These are phyloP conservation scores for Sporisorium exsertum DNA, from an alignment of 1,284 basidiomycete species.

Conservation along the genomic window DNA sequence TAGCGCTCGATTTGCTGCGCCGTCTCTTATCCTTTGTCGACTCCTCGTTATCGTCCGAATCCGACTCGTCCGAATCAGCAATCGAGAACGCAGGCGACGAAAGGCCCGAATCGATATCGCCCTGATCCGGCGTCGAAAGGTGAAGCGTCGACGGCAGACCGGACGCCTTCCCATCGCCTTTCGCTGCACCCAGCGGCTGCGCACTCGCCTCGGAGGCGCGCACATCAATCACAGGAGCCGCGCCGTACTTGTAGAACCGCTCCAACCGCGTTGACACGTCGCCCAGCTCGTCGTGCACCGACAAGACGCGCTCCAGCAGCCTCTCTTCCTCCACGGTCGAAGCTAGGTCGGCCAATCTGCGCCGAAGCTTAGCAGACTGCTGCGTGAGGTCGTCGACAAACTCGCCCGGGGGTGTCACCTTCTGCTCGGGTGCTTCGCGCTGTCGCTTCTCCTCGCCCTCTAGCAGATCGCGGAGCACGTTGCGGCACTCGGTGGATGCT, in stretches of 20 bases:
- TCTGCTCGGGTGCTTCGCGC: constrained; percentile 38
- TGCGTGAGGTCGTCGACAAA: constrained; percentile 52
- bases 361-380: constrained; percentile 44
- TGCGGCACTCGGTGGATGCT: constrained; percentile 42
- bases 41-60: constrained; percentile 14
- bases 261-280: constrained; percentile 42
- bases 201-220: not conserved
- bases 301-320: constrained; percentile 30
- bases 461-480: constrained; percentile 49
- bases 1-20: not conserved
- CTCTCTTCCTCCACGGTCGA: constrained; percentile 31
- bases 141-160: constrained; percentile 5
- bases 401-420: constrained; percentile 33
- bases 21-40: not conserved
- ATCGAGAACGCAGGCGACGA: constrained; percentile 59
- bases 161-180: not conserved
- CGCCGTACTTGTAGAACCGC: constrained; percentile 37
- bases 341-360: constrained; percentile 34
- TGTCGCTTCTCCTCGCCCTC: constrained; percentile 46
- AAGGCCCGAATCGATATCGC: constrained; percentile 33
- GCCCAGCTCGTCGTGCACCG: constrained; percentile 56
- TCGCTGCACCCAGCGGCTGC: not conserved
- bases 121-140: constrained; percentile 27
- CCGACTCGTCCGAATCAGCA: constrained; percentile 55
- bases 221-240: constrained; percentile 16